Conservation (phyloP, 2,329 filamentous ascomycete genomes). For the Penicillium sp. region DNA sequence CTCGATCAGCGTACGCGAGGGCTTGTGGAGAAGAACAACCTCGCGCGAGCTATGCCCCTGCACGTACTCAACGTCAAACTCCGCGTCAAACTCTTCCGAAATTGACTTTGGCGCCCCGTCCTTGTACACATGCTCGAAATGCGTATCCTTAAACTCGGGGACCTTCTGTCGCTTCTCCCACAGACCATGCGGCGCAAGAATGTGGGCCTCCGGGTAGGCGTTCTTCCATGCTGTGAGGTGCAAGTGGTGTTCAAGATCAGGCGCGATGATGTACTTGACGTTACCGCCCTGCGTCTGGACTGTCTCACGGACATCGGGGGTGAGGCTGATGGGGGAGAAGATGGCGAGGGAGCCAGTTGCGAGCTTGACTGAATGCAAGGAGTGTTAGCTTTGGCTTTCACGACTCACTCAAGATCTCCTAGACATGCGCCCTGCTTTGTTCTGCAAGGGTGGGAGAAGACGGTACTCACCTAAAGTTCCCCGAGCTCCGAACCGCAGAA, state of each 20-base stretch:
- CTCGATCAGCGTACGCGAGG: slow-evolving; percentile 75
- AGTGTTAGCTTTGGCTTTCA: slow-evolving; percentile 12
- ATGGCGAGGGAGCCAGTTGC: slow-evolving; percentile 76
- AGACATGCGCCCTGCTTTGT: background rate
- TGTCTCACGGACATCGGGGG: slow-evolving; percentile 66
- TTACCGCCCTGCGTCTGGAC: slow-evolving; percentile 64
- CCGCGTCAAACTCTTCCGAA: slow-evolving; percentile 75
- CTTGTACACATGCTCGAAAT: slow-evolving; percentile 69
- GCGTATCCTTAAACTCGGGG: slow-evolving; percentile 55
- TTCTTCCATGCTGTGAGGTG: slow-evolving; percentile 82
- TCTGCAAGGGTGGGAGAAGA: slow-evolving; percentile 5
- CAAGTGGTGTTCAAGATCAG: slow-evolving; percentile 93
- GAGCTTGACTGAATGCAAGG: slow-evolving; percentile 64
- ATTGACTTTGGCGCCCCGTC: slow-evolving; percentile 57
- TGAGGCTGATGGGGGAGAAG: slow-evolving; percentile 89
- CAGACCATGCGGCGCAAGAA: slow-evolving; percentile 81
- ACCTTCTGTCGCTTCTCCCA: slow-evolving; percentile 74
- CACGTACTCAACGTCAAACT: slow-evolving; percentile 86
- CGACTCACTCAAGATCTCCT: background rate
- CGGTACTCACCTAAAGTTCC: slow-evolving; percentile 71
- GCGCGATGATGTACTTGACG: slow-evolving; percentile 81
- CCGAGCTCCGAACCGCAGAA: slow-evolving; percentile 79
- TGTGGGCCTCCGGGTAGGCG: slow-evolving; percentile 73
- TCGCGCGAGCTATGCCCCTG: slow-evolving; percentile 80
- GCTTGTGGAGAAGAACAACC: slow-evolving; percentile 81